Evolutionary conservation across 805 yeast genomes (phyloP).

Genomic region (Pichia deserticola): DNA sequence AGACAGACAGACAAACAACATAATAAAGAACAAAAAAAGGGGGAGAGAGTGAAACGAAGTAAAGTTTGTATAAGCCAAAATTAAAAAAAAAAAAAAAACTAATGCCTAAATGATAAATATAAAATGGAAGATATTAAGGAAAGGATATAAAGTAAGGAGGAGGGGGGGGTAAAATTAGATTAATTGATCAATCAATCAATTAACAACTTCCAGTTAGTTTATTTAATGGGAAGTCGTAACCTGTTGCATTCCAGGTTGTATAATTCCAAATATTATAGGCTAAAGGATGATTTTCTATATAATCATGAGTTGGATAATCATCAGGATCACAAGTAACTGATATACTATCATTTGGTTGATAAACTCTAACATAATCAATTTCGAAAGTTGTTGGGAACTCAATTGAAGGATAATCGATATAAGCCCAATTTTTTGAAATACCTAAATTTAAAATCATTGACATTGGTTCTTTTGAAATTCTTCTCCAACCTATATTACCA

Average conservation of each 20-base stretch:
- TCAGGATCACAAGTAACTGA: conserved; percentile 79
- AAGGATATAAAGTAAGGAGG: not conserved
- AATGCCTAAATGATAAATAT: not conserved
- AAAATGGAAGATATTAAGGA: no score
- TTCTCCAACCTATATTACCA: conserved; percentile 83
- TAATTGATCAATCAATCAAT: conserved; percentile 14
- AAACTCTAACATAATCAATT: conserved; percentile 83
- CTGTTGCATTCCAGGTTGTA: conserved; percentile 72
- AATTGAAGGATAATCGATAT: conserved; percentile 81
- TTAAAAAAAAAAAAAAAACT: not conserved
- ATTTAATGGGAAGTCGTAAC: conserved; percentile 64
- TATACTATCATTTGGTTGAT: conserved; percentile 65
- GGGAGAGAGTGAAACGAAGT: not conserved
- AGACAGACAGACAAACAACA: not conserved
- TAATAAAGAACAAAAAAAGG: not conserved
- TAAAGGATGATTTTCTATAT: conserved; percentile 59
- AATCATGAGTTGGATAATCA: conserved; percentile 78
- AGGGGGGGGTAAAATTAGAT: not conserved
- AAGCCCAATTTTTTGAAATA: conserved; percentile 87
- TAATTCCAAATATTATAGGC: conserved; percentile 66
- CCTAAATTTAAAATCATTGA: conserved; percentile 81
- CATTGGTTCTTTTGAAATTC: conserved; percentile 88
- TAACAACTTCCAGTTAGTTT: conserved; percentile 37
- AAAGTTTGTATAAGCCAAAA: not conserved
- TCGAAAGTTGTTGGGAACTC: conserved; percentile 71